phyloP scores from a whole-genome alignment of 2,329 filamentous ascomycete genomes.

The Chalaropsis ovoidea region DNA sequence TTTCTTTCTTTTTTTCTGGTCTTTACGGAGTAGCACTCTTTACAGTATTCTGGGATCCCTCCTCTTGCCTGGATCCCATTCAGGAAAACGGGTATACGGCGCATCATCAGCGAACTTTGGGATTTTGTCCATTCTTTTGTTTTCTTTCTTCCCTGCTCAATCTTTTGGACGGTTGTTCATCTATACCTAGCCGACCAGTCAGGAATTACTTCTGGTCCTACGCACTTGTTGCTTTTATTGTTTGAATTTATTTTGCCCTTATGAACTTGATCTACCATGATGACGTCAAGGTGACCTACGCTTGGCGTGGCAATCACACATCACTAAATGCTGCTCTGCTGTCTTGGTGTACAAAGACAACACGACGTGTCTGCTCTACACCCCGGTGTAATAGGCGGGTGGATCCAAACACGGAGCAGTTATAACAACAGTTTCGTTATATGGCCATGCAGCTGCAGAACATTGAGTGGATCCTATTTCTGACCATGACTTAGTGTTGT shows the following conservation, averaged over 20 bases:
- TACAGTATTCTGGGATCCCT: neutral
- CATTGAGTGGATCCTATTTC: neutral
- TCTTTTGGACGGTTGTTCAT: slow-evolving; percentile 6
- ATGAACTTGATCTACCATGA: neutral
- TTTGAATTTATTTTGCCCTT: neutral
- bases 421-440: no score
- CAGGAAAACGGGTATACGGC: slow-evolving; percentile 10
- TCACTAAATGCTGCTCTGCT: no score
- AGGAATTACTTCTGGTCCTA: slow-evolving; percentile 5
- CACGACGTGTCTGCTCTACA: no score
- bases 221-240: slow-evolving; percentile 3
- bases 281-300: neutral
- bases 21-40: neutral
- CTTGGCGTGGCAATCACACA: no score
- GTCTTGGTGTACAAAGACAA: no score
- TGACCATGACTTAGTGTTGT: neutral
- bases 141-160: neutral
- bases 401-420: neutral
- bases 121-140: neutral
- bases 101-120: slow-evolving; percentile 8
- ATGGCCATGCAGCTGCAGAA: neutral
- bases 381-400: no score
- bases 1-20: slow-evolving; percentile 3
- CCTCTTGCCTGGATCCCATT: neutral
- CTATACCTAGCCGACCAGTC: slow-evolving; percentile 8